These are phyloP conservation scores for Pelargonium cotyledonis DNA, from an alignment of 441 rosid genomes.

Conservation along the genomic window DNA sequence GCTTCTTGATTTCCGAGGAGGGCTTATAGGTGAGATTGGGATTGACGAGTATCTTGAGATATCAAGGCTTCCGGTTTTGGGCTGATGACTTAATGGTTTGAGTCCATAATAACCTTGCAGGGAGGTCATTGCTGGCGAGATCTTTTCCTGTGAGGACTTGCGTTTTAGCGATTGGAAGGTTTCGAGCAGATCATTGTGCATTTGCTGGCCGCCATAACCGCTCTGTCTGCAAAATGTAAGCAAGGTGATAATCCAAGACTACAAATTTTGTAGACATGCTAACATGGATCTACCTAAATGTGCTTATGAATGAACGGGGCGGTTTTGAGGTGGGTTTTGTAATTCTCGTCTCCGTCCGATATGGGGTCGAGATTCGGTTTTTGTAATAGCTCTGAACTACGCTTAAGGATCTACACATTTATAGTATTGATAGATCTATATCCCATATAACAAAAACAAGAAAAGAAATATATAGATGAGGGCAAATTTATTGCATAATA, in stretches of 20 bases:
- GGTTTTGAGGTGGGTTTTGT: no score
- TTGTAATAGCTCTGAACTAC: no score
- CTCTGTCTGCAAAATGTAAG: slow-evolving; percentile 39
- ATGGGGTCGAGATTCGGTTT: no score
- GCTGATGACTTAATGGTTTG: slow-evolving; percentile 26
- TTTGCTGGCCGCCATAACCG: slow-evolving; percentile 20
- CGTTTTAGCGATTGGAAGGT: slow-evolving; percentile 59
- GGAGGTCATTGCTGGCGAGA: slow-evolving; percentile 55
- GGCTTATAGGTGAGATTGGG: slow-evolving; percentile 34
- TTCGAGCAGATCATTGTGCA: slow-evolving; percentile 34
- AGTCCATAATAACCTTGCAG: slow-evolving; percentile 59
- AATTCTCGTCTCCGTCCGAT: no score
- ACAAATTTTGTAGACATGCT: no score
- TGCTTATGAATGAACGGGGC: neutral
- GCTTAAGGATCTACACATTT: no score
- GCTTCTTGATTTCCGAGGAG: slow-evolving; percentile 57
- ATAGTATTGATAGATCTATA: no score
- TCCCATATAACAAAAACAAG: no score
- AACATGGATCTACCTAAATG: no score
- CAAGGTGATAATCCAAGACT: neutral
- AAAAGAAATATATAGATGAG: no score
- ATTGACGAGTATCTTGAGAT: slow-evolving; percentile 28
- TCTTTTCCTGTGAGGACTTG: slow-evolving; percentile 36
- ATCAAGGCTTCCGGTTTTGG: slow-evolving; percentile 27
- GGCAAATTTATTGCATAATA: no score